Evolutionary conservation across 1,139 yeast species (phyloP).

Genomic region (Pichia sp.): DNA sequence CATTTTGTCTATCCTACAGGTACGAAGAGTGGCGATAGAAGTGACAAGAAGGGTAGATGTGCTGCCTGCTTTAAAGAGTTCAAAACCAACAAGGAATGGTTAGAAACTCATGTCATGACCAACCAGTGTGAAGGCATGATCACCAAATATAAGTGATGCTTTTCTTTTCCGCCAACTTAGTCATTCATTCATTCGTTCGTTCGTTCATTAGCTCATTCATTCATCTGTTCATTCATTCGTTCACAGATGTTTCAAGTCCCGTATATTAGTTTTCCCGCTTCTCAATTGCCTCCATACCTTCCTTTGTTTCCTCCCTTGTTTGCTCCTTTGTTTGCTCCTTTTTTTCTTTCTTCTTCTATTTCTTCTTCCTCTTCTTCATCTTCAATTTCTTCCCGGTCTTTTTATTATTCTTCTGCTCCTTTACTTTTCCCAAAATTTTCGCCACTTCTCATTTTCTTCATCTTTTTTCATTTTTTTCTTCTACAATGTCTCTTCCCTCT

Average conservation of each 20-base stretch:
- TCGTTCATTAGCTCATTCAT: not conserved
- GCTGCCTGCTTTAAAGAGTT: slow-evolving; percentile 54
- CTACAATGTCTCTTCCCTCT: not conserved
- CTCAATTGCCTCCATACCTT: not conserved
- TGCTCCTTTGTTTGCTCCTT: not conserved
- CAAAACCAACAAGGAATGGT: slow-evolving; percentile 46
- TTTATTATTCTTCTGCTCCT: no score
- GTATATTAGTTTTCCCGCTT: slow-evolving; percentile 28
- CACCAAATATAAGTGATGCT: slow-evolving; percentile 20
- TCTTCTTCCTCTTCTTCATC: not conserved
- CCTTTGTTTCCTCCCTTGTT: not conserved
- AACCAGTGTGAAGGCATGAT: slow-evolving; percentile 45
- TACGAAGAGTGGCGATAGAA: slow-evolving; percentile 44
- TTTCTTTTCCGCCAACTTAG: not conserved
- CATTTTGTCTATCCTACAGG: slow-evolving; percentile 60
- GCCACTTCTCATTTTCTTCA: no score
- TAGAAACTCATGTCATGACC: slow-evolving; percentile 45
- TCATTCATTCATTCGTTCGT: not conserved
- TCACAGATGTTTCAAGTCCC: not conserved
- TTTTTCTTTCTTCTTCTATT: not conserved
- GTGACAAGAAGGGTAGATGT: slow-evolving; percentile 46
- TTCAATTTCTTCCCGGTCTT: not conserved
- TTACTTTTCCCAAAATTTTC: no score
- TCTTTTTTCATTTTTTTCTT: not conserved
- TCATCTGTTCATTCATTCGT: not conserved